Percentiles rank a stretch among this genome's conserved stretches.
Conservation (phyloP, 2,329 filamentous ascomycete species). For the Colletotrichum brevisporum region DNA sequence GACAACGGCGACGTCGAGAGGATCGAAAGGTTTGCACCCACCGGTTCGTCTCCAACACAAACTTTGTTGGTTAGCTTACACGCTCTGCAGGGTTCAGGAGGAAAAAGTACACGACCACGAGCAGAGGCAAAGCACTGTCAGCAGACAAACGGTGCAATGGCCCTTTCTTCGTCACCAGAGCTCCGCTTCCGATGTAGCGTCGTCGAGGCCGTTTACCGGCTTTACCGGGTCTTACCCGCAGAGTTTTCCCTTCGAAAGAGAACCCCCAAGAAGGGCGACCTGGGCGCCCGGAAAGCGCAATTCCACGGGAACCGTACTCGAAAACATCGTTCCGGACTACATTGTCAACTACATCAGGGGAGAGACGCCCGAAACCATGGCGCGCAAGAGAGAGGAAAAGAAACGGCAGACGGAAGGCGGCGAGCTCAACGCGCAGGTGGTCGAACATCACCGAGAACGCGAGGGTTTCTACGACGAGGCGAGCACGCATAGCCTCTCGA, state of each 20-base stretch:
- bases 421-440: conserved; percentile 44
- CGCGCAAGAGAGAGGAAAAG: conserved; percentile 57
- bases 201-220: conserved; percentile 36
- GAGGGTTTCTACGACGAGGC: conserved; percentile 34
- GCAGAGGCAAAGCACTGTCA: conserved; percentile 29
- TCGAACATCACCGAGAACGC: conserved; percentile 1
- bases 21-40: conserved; percentile 33
- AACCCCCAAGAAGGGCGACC: conserved; percentile 36
- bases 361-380: conserved; percentile 68
- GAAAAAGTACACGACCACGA: conserved; percentile 4
- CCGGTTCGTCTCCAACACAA: neutral
- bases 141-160: conserved; percentile 43
- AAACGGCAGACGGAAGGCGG: conserved; percentile 48
- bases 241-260: conserved; percentile 23
- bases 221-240: conserved; percentile 37
- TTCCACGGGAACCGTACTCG: conserved; percentile 38
- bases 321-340: conserved; percentile 67
- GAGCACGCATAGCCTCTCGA: conserved; percentile 28
- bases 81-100: conserved; percentile 16
- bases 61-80: conserved; percentile 17
- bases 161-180: conserved; percentile 40
- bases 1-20: conserved; percentile 41
- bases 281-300: conserved; percentile 41
- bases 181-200: conserved; percentile 36
- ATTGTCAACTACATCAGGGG: conserved; percentile 69